These are phyloP conservation scores for Metschnikowia borealis DNA, from an alignment of 805 yeast genomes.

Conservation along the genomic window DNA sequence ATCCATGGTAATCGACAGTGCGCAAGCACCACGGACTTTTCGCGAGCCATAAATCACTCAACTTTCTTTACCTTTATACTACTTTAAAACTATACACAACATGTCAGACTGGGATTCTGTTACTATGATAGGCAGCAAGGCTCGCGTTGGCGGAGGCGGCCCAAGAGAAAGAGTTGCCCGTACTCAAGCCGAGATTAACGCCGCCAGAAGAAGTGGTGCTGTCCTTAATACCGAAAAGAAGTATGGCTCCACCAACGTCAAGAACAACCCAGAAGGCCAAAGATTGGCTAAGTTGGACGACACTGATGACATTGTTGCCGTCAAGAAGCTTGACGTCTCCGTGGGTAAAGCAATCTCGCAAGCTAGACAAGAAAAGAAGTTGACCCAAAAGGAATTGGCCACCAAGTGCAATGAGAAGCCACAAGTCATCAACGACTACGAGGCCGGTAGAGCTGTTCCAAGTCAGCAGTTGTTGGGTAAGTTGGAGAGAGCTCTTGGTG, in stretches of 20 bases:
- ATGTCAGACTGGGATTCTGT: constrained; percentile 87
- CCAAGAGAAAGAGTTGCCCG: constrained; percentile 84
- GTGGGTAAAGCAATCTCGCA: constrained; percentile 86
- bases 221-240: constrained; percentile 92
- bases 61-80: neutral
- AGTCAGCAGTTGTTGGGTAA: constrained; percentile 92
- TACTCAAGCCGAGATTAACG: constrained; percentile 74
- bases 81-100: neutral
- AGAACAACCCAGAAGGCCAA: constrained; percentile 85
- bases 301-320: constrained; percentile 88
- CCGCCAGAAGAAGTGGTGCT: constrained; percentile 89
- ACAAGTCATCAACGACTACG: constrained; percentile 90
- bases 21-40: neutral
- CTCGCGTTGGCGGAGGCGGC: constrained; percentile 83
- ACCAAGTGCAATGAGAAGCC: constrained; percentile 95
- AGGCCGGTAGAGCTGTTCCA: constrained; percentile 94
- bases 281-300: constrained; percentile 90
- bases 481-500: constrained; percentile 89
- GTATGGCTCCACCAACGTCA: constrained; percentile 60
- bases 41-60: constrained; percentile 1
- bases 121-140: constrained; percentile 84
- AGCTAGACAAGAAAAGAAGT: constrained; percentile 81
- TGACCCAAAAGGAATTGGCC: constrained; percentile 96
- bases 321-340: constrained; percentile 74
- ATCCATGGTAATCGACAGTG: constrained; percentile 7